Base-by-base conservation (phyloP, 176 grass and related monocot species). In the Lolium perenne region DNA sequence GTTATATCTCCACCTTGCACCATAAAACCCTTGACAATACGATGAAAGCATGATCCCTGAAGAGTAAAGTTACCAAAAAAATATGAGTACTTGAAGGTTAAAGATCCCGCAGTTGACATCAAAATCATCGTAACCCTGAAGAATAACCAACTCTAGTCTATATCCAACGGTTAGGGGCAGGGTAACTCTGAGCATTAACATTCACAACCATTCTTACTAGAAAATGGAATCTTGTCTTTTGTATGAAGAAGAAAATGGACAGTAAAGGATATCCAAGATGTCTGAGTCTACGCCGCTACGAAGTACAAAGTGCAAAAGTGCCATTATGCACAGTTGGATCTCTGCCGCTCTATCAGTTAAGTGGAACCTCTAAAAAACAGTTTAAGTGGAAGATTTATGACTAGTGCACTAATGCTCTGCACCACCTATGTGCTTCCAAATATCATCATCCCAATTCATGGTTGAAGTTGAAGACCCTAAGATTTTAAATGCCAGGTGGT, bases 1-100 rank as follows among this genome's bases (percentile, higher is more conserved):
- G 91, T 95, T 77, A 95, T 98, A 87, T 95, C 96, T 83, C 96
- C 96, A 3, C 93, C 93, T 98, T 98, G 95, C 77, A 97, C 83
- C 93, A 98, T 95, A 83, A 98, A 94, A 71, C 96, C 93, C 82
- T 95, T 95, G 58, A 98, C 55, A 8, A 94, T 91, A 49, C 93
- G 93, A 82, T 98, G 96, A 84, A 98, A 95, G 50, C 55, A 77
- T 86, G 93, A 83, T 9, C 96, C 96, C 96, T 98, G 88, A 56
- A 87, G 32, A 50, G 71, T 21, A 43, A 72, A 67, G 8, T 53
- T 14, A 55, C 46, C 1, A 32, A 77, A 55, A 29, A 63, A 67
- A 83, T 13, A 41, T 38, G 55, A 74, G 12, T 71, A 62, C 2
- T 71, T 57, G 23, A 68, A 23, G 6, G 6, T 64, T 46, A 82